Evolutionary conservation across 371 early-diverging fungal species (phyloP), one percentile per base, ranked within the genome.

Genomic region (Caulochytrium protostelioides): DNA sequence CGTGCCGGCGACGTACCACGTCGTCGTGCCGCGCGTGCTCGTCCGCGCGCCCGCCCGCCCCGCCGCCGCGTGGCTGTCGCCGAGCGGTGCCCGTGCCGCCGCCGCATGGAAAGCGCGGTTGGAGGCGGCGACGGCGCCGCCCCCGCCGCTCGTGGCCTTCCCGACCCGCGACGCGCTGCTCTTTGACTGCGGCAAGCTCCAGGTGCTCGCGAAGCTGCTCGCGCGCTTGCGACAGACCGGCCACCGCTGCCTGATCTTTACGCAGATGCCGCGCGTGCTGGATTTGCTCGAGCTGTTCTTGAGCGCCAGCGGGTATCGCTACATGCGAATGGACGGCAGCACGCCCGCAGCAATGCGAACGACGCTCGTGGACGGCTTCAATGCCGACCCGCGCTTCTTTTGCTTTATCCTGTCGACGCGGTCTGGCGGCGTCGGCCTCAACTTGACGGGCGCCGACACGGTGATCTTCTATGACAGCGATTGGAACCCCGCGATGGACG

Each of bases 351-450:
- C 79, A 54, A 78, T 71, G 51, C 76, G 75, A 37, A 84, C 75
- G 62, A 65, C 71, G 7, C 44, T 82, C 49, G 83, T 82, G 2
- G 80, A 91, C 47, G 75, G 79, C 16, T 86, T 83, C 51, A 84
- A 84, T 41, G 69, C 57, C 30, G 81, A 89, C 38, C 62, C 69
- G 22, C 68, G 80, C 41, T 74, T 77, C 36, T 58, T 84, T 36
- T 79, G 75, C 5, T 92, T 91, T 39, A 74, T 92, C 32, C 49
- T 85, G 28, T 86, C 84, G 21, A 89, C 94, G 0, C 64, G 94
- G 28, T 83, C 86, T 33, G 94, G 92, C 28, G 92, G 94, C 10
- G 66, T 95, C 5, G 97, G 92, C n/a, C 83, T 95, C 49, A 95
- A 95, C 47, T 50, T 95, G 36, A 91, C 90, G 0, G 90, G 83